Percentiles rank a stretch among this genome's conserved stretches.
Evolutionary conservation across 176 grass and related monocot species (phyloP).

Genomic region (Oryza coarctata): DNA sequence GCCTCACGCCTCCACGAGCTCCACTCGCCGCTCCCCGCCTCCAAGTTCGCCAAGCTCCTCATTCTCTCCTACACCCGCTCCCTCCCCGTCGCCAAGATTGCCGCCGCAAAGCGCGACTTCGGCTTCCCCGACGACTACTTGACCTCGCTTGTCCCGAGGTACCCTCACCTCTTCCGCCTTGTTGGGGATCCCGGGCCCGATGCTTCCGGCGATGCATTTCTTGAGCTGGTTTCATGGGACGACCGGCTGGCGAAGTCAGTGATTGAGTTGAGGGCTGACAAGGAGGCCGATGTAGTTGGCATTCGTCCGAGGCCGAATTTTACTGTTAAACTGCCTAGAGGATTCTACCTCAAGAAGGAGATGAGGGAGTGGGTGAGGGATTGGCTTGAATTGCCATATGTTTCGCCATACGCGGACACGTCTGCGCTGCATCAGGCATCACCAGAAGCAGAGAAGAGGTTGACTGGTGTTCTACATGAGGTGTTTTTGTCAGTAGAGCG

Average conservation of each 20-base stretch:
- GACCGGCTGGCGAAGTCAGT: conserved; percentile 54
- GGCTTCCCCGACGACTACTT: conserved; percentile 83
- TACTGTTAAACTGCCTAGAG: conserved; percentile 54
- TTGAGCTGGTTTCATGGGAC: conserved; percentile 73
- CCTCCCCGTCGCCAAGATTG: conserved; percentile 61
- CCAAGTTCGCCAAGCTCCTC: conserved; percentile 79
- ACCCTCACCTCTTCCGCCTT: conserved; percentile 58
- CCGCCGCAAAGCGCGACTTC: conserved; percentile 68
- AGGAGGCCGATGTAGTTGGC: conserved; percentile 56
- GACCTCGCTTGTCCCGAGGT: conserved; percentile 54
- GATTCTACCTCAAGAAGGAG: conserved; percentile 83
- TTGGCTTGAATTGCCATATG: conserved; percentile 83
- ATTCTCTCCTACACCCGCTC: conserved; percentile 75
- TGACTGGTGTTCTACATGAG: conserved; percentile 73
- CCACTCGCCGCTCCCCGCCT: conserved; percentile 45
- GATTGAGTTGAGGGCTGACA: conserved; percentile 67
- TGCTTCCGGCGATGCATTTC: conserved; percentile 45
- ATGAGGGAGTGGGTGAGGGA: conserved; percentile 89
- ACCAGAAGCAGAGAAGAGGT: conserved; percentile 71
- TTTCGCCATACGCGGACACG: conserved; percentile 61
- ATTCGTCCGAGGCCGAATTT: conserved; percentile 77
- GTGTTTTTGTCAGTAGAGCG: conserved; percentile 62
- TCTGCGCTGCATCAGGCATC: conserved; percentile 48
- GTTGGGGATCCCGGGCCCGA: conserved; percentile 46
- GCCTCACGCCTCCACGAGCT: conserved; percentile 35